Percentiles rank a stretch among this genome's conserved stretches.
Evolutionary conservation across 768 basidiomycete species (phyloP).

Genomic region (Rhodotorula toruloides): DNA sequence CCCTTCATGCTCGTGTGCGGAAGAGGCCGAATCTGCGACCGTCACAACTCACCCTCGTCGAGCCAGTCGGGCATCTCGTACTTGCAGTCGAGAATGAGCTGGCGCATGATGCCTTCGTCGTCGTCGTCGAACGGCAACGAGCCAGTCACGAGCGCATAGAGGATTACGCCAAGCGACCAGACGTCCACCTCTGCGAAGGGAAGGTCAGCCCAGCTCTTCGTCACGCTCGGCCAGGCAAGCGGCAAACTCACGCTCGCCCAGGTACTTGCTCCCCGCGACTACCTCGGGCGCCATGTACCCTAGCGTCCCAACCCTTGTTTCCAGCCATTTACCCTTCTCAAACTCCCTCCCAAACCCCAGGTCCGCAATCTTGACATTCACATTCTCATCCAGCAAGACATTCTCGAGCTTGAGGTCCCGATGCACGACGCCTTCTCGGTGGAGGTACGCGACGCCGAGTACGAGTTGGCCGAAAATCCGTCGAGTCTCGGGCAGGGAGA

Average conservation of each 20-base stretch:
- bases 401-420: constrained; percentile 96
- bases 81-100: constrained; percentile 73
- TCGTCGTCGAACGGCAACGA: constrained; percentile 92
- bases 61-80: constrained; percentile 94
- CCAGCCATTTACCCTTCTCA: constrained; percentile 68
- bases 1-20: no score
- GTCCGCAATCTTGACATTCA: constrained; percentile 87
- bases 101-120: constrained; percentile 68
- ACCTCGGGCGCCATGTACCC: constrained; percentile 97
- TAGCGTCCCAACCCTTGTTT: constrained; percentile 93
- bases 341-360: constrained; percentile 99
- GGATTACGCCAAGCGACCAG: constrained; percentile 93
- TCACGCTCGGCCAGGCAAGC: not conserved
- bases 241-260: constrained; percentile 68
- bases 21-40: not conserved
- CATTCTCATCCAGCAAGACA: constrained; percentile 66
- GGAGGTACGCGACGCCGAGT: constrained; percentile 86
- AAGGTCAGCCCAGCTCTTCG: no score
- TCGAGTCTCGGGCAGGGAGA: constrained; percentile 76
- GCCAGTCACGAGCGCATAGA: constrained; percentile 83
- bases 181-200: constrained; percentile 71
- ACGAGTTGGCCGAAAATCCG: constrained; percentile 93
- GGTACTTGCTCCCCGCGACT: constrained; percentile 73
- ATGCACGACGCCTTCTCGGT: constrained; percentile 88
- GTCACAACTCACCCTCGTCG: constrained; percentile 59